Base-by-base conservation (phyloP, 306 rosid species). In the Potentilla sterilis region DNA sequence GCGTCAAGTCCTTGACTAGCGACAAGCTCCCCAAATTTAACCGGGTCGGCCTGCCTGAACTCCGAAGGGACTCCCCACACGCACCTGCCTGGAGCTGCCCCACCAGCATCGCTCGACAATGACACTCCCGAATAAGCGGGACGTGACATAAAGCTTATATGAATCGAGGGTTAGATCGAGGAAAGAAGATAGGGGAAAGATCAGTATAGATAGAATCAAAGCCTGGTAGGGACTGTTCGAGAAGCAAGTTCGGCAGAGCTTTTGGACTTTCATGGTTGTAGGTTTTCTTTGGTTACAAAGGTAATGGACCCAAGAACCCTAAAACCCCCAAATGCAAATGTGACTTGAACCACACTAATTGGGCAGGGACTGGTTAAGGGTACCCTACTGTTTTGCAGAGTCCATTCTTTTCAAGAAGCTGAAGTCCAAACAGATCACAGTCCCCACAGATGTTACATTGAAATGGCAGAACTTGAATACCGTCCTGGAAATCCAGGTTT, bases 331-430 rank as follows among this genome's bases (percentile, higher is more conserved):
- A 38, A 65, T 65, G 47, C 21, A 65, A 37, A 67, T 40, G 75
- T 79, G 81, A 81, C 82, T 71, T 55, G 77, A 83, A 68, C 87
- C 84, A 81, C 79, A 70, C 81, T 41, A 63, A 37, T 38, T 35
- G 12, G 42, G 42, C 67, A 62, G 42, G 41, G 41, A 62, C 61
- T 54, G 28, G 28, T 34, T 58, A 2, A 37, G 7, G 68, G 68
- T 63, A n/a, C n/a, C 68, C 68, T 63, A 63, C 68, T 61, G 22
- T 72, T 73, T 57, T 40, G 34, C 16, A 72, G 22, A 79, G 76
- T 74, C 74, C 48, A 59, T 83, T 19, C 69, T 55, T 40, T 54
- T 78, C 76, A 63, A 57, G 8, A 46, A 62, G 59, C 12, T 40
- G 69, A 55, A 72, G 47, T 24, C 72, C 65, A 61, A n/a, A 12